phyloP scores from a whole-genome alignment of 768 basidiomycete genomes.

The Rhizopogon salebrosus region DNA sequence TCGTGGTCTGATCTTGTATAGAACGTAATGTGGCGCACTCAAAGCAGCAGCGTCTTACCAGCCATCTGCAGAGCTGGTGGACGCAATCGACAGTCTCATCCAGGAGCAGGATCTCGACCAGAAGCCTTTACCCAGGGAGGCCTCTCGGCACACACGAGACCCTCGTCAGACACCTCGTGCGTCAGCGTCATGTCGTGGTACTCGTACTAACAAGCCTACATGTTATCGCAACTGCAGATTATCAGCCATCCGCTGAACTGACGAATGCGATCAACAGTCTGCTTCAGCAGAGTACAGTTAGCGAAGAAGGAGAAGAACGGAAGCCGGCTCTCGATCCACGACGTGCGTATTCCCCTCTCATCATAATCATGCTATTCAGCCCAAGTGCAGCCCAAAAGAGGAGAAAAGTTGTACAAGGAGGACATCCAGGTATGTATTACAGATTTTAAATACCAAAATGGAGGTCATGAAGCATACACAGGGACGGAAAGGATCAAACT shows the following conservation, averaged over 20 bases:
- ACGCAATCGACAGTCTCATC: constrained; percentile 4
- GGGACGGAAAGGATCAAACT: constrained; percentile 4
- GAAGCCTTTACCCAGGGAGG: not conserved
- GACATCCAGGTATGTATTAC: not conserved
- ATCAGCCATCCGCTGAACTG: constrained; percentile 4
- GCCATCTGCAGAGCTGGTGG: constrained; percentile 8
- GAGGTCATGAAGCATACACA: not conserved
- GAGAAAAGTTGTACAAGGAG: not conserved
- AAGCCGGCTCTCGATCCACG: not conserved
- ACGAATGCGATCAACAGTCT: not conserved
- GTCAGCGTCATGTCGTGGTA: not conserved
- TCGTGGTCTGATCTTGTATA: not conserved
- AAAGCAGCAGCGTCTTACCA: not conserved
- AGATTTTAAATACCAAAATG: not conserved
- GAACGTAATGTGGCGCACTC: not conserved
- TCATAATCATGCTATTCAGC: not conserved
- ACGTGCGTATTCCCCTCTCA: not conserved
- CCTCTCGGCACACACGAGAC: not conserved
- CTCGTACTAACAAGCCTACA: not conserved
- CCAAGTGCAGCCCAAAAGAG: not conserved
- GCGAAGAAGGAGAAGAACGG: not conserved
- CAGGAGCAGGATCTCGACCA: not conserved
- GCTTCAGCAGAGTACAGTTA: not conserved
- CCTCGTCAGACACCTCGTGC: not conserved
- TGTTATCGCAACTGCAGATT: not conserved